phyloP scores from a whole-genome alignment of 164 flowering plant genomes.

The Macadamia tetraphylla region DNA sequence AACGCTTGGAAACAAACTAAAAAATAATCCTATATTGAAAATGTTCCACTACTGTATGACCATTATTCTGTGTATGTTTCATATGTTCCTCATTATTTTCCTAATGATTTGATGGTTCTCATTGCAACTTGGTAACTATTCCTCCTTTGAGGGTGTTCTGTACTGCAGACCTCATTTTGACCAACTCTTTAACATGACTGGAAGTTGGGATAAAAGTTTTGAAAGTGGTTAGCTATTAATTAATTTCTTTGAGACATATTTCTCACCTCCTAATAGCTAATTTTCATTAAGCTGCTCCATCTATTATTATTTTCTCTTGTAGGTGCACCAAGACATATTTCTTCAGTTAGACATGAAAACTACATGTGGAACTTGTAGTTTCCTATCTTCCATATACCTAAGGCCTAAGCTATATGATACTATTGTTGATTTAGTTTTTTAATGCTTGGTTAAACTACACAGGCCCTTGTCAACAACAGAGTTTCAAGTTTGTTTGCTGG shows the following conservation, averaged over 20 bases:
- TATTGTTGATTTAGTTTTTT: no score
- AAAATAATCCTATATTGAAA: no score
- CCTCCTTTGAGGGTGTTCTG: slow-evolving; percentile 87
- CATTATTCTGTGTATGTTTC: neutral
- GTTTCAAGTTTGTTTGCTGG: slow-evolving; percentile 80
- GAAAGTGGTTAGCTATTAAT: slow-evolving; percentile 47
- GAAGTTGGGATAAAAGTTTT: slow-evolving; percentile 90
- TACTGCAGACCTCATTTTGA: slow-evolving; percentile 97
- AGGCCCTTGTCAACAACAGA: slow-evolving; percentile 54
- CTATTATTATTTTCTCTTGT: slow-evolving; percentile 2
- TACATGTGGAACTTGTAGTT: neutral
- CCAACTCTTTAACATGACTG: slow-evolving; percentile 88
- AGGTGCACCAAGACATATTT: slow-evolving; percentile 54
- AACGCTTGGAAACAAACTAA: no score
- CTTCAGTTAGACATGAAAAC: neutral
- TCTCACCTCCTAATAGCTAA: neutral
- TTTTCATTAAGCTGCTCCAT: neutral
- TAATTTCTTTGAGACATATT: neutral
- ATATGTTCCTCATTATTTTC: neutral
- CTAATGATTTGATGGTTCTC: neutral
- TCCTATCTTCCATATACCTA: neutral
- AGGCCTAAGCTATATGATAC: no score
- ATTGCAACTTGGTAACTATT: slow-evolving; percentile 72
- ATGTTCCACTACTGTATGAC: no score
- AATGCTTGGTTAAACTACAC: slow-evolving; percentile 7